phyloP scores from a whole-genome alignment of 2,329 filamentous ascomycete genomes.

The Tolypocladium guangdongense region DNA sequence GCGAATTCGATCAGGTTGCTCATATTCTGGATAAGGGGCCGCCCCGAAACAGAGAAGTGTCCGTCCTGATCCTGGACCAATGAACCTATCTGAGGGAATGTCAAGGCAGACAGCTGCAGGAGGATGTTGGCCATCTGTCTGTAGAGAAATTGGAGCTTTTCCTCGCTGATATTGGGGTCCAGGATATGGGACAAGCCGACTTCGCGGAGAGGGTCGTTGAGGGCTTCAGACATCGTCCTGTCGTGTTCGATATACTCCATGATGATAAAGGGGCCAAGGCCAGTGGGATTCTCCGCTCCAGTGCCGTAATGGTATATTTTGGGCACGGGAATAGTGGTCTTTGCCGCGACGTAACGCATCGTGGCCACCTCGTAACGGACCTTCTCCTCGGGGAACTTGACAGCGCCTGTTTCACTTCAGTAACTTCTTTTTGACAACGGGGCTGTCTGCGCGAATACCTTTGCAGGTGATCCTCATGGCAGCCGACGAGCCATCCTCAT shows the following conservation, averaged over 20 bases:
- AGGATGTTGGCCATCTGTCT: conserved; percentile 29
- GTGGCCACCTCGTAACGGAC: conserved; percentile 22
- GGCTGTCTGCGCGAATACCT: conserved; percentile 3
- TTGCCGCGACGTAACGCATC: conserved; percentile 18
- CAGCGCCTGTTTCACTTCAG: conserved; percentile 4
- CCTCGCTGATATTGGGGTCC: conserved; percentile 20
- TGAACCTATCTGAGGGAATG: conserved; percentile 20
- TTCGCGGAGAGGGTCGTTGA: conserved; percentile 15
- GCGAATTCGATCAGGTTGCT: conserved; percentile 20
- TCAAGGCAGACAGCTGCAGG: conserved; percentile 24
- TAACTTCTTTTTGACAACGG: background rate
- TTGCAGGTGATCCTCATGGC: conserved; percentile 17
- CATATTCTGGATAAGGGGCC: conserved; percentile 30
- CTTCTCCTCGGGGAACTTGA: conserved; percentile 24
- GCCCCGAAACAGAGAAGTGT: conserved; percentile 15
- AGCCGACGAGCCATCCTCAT: conserved; percentile 18
- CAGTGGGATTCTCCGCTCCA: conserved; percentile 18
- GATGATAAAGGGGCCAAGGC: conserved; percentile 25
- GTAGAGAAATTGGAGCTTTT: conserved; percentile 23
- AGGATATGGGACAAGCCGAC: conserved; percentile 17
- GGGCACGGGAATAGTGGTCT: conserved; percentile 24
- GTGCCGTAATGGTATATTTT: conserved; percentile 19
- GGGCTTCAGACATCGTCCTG: conserved; percentile 16
- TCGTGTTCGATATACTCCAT: conserved; percentile 24
- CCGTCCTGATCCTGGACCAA: conserved; percentile 15